These are phyloP conservation scores for Nitzschia sp. DNA, from an alignment of 108 stramenopile species.

Conservation along the genomic window DNA sequence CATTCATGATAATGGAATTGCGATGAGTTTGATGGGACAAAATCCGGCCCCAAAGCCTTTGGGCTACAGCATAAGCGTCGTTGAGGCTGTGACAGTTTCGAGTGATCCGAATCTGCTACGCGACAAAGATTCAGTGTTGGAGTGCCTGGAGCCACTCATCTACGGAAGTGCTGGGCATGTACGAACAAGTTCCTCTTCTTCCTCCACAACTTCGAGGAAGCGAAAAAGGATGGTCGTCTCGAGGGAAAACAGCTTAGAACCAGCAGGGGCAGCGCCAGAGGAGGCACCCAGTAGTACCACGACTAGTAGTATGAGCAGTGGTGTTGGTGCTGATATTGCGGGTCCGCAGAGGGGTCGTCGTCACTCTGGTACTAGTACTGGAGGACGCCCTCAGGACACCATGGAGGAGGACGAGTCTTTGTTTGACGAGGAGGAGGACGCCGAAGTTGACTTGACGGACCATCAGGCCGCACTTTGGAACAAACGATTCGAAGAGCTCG, in stretches of 20 bases:
- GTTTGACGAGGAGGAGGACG: background rate
- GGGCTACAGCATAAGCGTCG: background rate
- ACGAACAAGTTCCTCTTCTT: background rate
- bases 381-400: no score
- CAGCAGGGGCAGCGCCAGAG: background rate
- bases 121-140: conserved; percentile 2
- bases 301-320: background rate
- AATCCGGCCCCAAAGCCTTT: conserved; percentile 5
- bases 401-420: no score
- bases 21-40: no score
- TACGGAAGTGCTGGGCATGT: background rate
- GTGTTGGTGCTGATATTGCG: background rate
- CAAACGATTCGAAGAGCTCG: conserved; percentile 4
- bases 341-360: background rate
- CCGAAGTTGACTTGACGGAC: conserved; percentile 15
- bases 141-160: conserved; percentile 4
- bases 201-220: background rate
- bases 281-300: background rate
- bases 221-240: no score
- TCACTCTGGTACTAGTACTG: no score
- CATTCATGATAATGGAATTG: no score
- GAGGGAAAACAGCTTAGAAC: no score
- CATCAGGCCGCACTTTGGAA: conserved; percentile 26
- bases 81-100: background rate
- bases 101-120: background rate